Base-by-base conservation (phyloP, 805 yeast genomes). In the Kluyveromyces nonfermentans region DNA sequence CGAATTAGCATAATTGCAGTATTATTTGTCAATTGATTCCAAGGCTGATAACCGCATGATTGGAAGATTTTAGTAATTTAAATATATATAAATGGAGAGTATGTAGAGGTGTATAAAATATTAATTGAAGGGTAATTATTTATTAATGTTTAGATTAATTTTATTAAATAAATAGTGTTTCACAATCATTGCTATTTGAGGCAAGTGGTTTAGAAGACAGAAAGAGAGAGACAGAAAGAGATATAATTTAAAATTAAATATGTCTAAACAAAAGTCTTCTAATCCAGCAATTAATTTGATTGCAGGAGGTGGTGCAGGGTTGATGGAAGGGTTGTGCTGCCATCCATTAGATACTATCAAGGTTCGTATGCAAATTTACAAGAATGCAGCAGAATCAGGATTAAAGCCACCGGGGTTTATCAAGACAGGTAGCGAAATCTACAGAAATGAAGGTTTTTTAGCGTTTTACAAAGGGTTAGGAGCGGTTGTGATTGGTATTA, bases 331-430 rank as follows among this genome's bases (percentile, higher is more conserved):
- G n/a, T 73, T 93, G 50, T 80, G 90, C 64, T 90, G 98, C 64
- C 98, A 90, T 65, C 97, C 97, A n/a, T 75, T 90, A 55, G 98
- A 90, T 63, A 90, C 98, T 34, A 85, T 90, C 63, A 90, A 90
- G 67, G 98, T 90, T 49, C 79, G 97, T 61, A 90, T 90, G 97
- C 97, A 90, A 66, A 74, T 90, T 56, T 82, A 83, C 62, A 77
- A 78, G 59, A 82, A 80, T 60, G 65, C 75, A 3, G 78, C 82
- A n/a, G 72, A 75, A 39, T 60, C 61, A 20, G 65, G 65, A 12
- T 57, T 63, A 31, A 85, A 82, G 61, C 81, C 88, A 17, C 93
- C 95, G 3, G 97, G 97, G 0, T 87, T 90, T 57, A 57, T 87
- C 47, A 73, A 70, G 41, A 90, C 97, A 4, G 97, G 96, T 54